phyloP scores from a whole-genome alignment of 805 yeast species.

The Myxozyma melibiosi region DNA sequence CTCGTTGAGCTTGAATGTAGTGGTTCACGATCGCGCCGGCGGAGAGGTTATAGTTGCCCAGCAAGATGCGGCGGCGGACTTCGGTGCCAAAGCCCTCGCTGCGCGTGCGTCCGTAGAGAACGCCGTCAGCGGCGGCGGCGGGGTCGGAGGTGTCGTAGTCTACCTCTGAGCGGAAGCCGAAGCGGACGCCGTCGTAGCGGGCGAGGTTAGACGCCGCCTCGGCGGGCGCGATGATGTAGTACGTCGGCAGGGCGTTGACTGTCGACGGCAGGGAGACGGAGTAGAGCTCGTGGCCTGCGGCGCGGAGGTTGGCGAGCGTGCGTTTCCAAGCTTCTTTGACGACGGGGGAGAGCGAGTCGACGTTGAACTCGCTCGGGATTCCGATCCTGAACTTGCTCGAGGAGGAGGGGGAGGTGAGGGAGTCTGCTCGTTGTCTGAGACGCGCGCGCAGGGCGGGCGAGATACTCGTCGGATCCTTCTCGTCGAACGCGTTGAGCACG shows the following conservation, averaged over 20 bases:
- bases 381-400: constrained; percentile 58
- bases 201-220: constrained; percentile 94
- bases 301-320: constrained; percentile 49
- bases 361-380: constrained; percentile 65
- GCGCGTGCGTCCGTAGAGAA: constrained; percentile 62
- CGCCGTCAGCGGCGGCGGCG: constrained; percentile 40
- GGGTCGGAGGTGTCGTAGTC: constrained; percentile 30
- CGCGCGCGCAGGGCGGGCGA: constrained; percentile 32
- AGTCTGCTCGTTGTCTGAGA: background rate
- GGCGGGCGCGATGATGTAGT: constrained; percentile 85
- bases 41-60: constrained; percentile 86
- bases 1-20: constrained; percentile 70
- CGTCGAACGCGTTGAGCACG: constrained; percentile 57
- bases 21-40: constrained; percentile 73
- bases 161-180: constrained; percentile 58
- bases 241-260: constrained; percentile 68
- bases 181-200: constrained; percentile 87
- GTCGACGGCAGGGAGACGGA: constrained; percentile 74
- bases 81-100: constrained; percentile 72
- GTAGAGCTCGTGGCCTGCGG: constrained; percentile 55
- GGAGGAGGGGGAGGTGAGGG: constrained; percentile 1
- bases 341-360: constrained; percentile 55
- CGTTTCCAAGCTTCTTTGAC: constrained; percentile 53
- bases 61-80: constrained; percentile 76
- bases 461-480: constrained; percentile 73